Evolutionary conservation across 2,329 filamentous ascomycete species (phyloP), one percentile per base, ranked within the genome.

Genomic region (Incumbomyces lentus): DNA sequence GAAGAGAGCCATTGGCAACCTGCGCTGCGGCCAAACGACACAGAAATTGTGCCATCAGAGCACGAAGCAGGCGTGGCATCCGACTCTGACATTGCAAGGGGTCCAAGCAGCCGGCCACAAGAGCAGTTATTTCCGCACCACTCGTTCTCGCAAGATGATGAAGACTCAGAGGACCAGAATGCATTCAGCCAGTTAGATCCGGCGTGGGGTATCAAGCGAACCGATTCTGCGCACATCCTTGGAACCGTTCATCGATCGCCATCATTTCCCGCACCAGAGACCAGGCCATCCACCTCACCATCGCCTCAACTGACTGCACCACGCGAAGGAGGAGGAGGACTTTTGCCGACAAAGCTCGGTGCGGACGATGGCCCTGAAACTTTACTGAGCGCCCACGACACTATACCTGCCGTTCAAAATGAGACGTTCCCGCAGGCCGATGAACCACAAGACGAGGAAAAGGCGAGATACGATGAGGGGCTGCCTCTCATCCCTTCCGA

Each of bases 1-100:
- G 18, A 40, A 40, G 46, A 42, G 39, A 44, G 67, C 45, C 68
- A 69, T 16, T 78, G 75, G 76, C 73, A 79, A 64, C 74, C 75
- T 37, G 74, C 75, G 16, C 60, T 74, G 50, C 64, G 72, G 57
- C 68, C 69, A 32, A 68, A 75, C 18, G 51, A 57, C 35, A 48
- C 58, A 44, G 49, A 53, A 35, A 31, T 22, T 3, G 37, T 26
- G 4, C 22, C 22, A 26, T 26, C 22, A 26, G 22, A 26, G 8
- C 22, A 26, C 22, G 22, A 26, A 4, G 8, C 22, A 26, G 8
- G 22, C 22, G 22, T 26, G 8, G 22, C 4, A 26, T 26, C 8
- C 22, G 8, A 8, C 22, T 26, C 22, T 8, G 5, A 26, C 22
- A 8, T 26, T 8, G 22, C 4, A 4, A 26, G 22, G 22, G 8